Base-by-base conservation (phyloP, 768 basidiomycete species). In the Porpolomopsis calyptriformis region DNA sequence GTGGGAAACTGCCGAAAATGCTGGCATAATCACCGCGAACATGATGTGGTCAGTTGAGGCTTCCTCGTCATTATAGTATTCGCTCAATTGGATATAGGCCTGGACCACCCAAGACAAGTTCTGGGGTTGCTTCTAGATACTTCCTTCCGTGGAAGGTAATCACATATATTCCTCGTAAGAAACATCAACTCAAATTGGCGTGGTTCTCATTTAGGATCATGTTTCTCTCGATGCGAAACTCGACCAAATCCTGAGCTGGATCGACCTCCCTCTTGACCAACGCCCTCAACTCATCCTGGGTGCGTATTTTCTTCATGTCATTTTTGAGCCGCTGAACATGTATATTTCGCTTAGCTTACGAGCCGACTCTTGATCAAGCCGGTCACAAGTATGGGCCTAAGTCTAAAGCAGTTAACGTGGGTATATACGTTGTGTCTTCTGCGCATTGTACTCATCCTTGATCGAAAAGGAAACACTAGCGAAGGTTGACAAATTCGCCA, bases 1-100 rank as follows among this genome's bases (percentile, higher is more conserved):
- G 71, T 96, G 92, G 91, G 86, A 89, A 57, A 92, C 90, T 0
- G 86, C 82, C 2, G 73, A 69, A 48, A 81, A 77, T 48, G 78
- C 81, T 4, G 82, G 82, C 0, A 60, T 89, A 9, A 67, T 76
- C 27, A 84, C 85, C 3, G 91, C 88, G 0, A 91, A 92, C 54
- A 69, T 91, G 36, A 96, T 96, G 91, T 96, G 91, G 89, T 88
- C 43, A 46, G 80, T 68, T 22, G 4, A 9, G 14, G 14, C 7
- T 11, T n/a, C n/a, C 18, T 7, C 26, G 24, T 31, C 41, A 18
- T 20, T 20, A 20, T 22, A 16, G 12, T 18, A 31, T 40, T 3
- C 22, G 43, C 34, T 24, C 1, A 29, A 22, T 9, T 35, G 25
- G 46, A 19, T 18, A 39, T 39, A 88, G 86, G 88, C 86, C 86